phyloP scores from a whole-genome alignment of 495 filamentous ascomycete genomes.

The Margaritispora aquatica region DNA sequence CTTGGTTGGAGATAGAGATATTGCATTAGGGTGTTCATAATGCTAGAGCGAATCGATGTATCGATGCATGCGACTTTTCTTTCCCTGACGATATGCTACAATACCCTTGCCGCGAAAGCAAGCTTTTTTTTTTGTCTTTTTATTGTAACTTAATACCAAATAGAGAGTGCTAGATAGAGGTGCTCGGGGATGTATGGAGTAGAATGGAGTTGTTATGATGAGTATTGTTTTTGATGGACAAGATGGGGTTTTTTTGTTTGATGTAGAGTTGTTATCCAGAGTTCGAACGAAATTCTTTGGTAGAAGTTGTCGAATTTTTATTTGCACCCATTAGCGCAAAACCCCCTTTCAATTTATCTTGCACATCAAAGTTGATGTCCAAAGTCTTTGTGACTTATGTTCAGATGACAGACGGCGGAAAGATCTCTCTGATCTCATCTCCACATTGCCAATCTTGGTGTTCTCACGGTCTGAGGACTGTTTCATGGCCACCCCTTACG shows the following conservation, averaged over 20 bases:
- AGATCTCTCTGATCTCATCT: not conserved
- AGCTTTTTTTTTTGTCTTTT: not conserved
- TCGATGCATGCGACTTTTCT: not conserved
- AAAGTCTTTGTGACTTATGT: not conserved
- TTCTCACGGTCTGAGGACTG: not conserved
- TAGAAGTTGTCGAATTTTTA: too few relatives aligned
- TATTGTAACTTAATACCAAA: not conserved
- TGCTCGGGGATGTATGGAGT: not conserved
- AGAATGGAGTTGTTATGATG: not conserved
- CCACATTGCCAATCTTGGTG: not conserved
- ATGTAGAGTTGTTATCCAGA: too few relatives aligned
- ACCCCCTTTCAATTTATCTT: too few relatives aligned
- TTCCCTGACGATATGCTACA: not conserved
- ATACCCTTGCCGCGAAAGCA: not conserved
- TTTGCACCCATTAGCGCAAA: too few relatives aligned
- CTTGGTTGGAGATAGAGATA: not conserved
- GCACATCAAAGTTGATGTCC: too few relatives aligned
- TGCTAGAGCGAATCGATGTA: not conserved
- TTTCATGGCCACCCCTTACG: not conserved
- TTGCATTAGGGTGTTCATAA: slow-evolving; percentile 6
- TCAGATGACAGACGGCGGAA: not conserved
- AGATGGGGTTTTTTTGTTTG: too few relatives aligned
- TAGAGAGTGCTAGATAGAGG: not conserved
- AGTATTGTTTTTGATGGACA: not conserved
- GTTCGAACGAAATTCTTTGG: too few relatives aligned